phyloP scores from a whole-genome alignment of 768 basidiomycete genomes.

The Mrakia gelida region DNA sequence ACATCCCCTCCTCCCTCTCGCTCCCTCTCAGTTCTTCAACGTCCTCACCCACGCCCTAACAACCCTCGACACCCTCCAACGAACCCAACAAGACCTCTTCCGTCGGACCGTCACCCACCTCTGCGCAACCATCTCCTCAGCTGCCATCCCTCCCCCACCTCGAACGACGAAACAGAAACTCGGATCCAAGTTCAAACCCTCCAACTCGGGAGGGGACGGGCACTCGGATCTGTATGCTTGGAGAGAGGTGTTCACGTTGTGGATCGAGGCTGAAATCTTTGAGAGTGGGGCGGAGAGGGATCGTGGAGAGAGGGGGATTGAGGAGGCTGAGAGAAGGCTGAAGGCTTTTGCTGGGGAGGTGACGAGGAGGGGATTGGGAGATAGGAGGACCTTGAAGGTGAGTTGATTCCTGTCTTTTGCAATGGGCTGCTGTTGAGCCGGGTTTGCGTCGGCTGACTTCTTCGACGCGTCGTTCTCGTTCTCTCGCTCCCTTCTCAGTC shows the following conservation, averaged over 20 bases:
- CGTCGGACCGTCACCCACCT: constrained; percentile 52
- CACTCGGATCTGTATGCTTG: constrained; percentile 73
- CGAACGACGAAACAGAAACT: neutral
- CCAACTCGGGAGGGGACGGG: constrained; percentile 9
- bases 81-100: constrained; percentile 53
- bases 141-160: neutral
- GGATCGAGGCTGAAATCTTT: constrained; percentile 79
- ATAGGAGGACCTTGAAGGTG: constrained; percentile 53
- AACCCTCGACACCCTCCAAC: constrained; percentile 52
- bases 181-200: constrained; percentile 22
- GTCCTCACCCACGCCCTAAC: constrained; percentile 58
- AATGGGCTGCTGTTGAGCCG: no score
- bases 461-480: no score
- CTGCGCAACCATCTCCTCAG: constrained; percentile 42
- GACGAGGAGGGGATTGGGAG: constrained; percentile 55
- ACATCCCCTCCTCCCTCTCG: neutral
- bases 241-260: constrained; percentile 84
- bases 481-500: constrained; percentile 36
- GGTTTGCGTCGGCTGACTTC: neutral
- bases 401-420: no score
- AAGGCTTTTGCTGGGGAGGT: constrained; percentile 61
- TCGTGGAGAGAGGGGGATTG: constrained; percentile 59
- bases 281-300: constrained; percentile 63
- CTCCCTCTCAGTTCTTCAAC: constrained; percentile 58
- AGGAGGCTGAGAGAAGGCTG: constrained; percentile 66